phyloP scores from a whole-genome alignment of 148 eudicot genomes.

The Cornus kousa region DNA sequence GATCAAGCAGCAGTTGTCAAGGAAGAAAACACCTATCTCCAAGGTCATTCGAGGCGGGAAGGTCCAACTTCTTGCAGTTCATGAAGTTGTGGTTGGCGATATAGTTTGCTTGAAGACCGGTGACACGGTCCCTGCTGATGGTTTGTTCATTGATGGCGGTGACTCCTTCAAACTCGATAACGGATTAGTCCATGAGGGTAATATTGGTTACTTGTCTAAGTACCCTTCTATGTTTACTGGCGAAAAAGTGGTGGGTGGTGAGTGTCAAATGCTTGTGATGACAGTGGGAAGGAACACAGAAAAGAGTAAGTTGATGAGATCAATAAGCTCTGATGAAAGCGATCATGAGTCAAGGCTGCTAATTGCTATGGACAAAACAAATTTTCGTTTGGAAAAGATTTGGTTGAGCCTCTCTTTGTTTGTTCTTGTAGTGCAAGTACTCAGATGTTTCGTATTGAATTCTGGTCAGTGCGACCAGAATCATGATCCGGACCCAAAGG shows the following conservation, averaged over 20 bases:
- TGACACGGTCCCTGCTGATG: slow-evolving; percentile 8
- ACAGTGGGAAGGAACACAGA: slow-evolving; percentile 9
- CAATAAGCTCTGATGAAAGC: background rate
- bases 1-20: background rate
- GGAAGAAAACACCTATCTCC: background rate
- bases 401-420: slow-evolving; percentile 6
- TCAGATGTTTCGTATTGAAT: background rate
- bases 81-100: slow-evolving; percentile 14
- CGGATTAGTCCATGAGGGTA: background rate
- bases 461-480: background rate
- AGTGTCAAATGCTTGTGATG: slow-evolving; percentile 6
- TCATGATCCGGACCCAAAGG: slow-evolving; percentile 12
- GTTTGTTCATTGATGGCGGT: slow-evolving; percentile 7
- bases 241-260: slow-evolving; percentile 5
- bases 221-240: slow-evolving; percentile 6
- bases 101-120: background rate
- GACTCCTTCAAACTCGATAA: background rate
- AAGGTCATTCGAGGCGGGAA: background rate
- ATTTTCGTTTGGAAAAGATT: slow-evolving; percentile 10
- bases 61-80: background rate
- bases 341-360: background rate
- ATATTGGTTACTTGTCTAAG: background rate
- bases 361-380: background rate
- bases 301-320: slow-evolving; percentile 10
- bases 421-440: slow-evolving; percentile 5